Conservation (phyloP, 1,284 basidiomycete species). For the Ustilago bromivora region DNA sequence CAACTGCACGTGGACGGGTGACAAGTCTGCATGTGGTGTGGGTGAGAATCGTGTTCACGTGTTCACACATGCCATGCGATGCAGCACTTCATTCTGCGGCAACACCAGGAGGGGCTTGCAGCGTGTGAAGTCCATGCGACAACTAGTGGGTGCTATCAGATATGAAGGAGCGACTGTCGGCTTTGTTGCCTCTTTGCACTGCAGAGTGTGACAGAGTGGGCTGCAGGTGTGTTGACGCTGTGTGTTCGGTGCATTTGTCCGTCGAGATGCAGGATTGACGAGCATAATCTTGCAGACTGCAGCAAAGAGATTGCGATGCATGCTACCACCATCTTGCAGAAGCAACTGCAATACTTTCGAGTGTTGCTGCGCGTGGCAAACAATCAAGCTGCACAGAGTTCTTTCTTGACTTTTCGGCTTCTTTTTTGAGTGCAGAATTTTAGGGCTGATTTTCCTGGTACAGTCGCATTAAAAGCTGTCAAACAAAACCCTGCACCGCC, state of each 20-base stretch:
- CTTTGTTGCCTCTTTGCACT: background rate
- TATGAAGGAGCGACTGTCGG: background rate
- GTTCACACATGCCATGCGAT: background rate
- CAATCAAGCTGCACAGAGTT: constrained; percentile 1
- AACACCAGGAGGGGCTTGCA: background rate
- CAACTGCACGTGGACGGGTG: background rate
- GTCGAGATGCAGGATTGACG: background rate
- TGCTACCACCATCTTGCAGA: background rate
- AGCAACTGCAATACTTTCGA: background rate
- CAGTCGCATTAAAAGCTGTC: background rate
- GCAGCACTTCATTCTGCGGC: background rate
- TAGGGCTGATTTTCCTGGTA: constrained; percentile 2
- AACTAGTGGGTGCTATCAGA: background rate
- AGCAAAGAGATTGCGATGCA: background rate
- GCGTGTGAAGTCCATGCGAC: background rate
- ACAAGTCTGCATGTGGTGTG: no score
- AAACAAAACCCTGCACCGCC: constrained; percentile 10
- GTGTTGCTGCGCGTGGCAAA: background rate
- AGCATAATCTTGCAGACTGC: background rate
- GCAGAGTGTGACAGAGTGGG: background rate
- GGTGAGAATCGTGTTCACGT: no score
- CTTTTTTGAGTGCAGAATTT: constrained; percentile 2
- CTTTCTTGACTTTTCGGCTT: background rate
- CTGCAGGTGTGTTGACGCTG: background rate
- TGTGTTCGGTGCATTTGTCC: background rate